These are phyloP conservation scores for Vitis rotundifolia DNA, from an alignment of 164 flowering plant genomes.

Conservation along the genomic window DNA sequence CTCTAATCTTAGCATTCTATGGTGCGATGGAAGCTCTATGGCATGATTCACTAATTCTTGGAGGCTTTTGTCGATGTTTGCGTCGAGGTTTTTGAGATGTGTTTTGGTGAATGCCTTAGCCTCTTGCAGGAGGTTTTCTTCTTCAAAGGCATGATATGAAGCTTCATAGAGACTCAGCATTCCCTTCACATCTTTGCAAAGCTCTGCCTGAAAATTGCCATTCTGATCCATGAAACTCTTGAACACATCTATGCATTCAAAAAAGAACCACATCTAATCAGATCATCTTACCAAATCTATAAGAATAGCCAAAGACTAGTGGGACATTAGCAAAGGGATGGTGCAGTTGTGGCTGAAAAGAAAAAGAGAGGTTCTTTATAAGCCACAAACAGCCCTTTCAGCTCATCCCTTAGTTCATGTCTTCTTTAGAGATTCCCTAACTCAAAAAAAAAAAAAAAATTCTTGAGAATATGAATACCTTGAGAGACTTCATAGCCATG, in stretches of 20 bases:
- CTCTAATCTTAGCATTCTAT: conserved; percentile 20
- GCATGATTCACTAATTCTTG: conserved; percentile 17
- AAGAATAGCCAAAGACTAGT: no score
- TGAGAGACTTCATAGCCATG: conserved; percentile 29
- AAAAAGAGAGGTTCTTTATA: no score
- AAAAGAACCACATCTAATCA: background rate
- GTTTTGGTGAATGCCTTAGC: conserved; percentile 20
- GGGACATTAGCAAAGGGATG: no score
- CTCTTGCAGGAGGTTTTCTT: conserved; percentile 26
- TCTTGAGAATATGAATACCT: conserved; percentile 14
- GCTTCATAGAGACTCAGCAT: conserved; percentile 37
- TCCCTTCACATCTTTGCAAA: conserved; percentile 24
- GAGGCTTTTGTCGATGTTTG: background rate
- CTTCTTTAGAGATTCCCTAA: no score
- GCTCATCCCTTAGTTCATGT: no score
- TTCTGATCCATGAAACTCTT: conserved; percentile 19
- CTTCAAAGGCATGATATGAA: conserved; percentile 22
- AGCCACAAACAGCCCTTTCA: no score
- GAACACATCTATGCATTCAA: conserved; percentile 24
- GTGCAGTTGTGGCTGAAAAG: no score
- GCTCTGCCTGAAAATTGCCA: conserved; percentile 10
- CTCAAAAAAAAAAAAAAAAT: no score
- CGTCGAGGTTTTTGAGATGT: conserved; percentile 9
- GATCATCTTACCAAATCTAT: no score
- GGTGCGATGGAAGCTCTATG: conserved; percentile 27